phyloP scores from a whole-genome alignment of 306 rosid genomes.

The Vigna hirtella region DNA sequence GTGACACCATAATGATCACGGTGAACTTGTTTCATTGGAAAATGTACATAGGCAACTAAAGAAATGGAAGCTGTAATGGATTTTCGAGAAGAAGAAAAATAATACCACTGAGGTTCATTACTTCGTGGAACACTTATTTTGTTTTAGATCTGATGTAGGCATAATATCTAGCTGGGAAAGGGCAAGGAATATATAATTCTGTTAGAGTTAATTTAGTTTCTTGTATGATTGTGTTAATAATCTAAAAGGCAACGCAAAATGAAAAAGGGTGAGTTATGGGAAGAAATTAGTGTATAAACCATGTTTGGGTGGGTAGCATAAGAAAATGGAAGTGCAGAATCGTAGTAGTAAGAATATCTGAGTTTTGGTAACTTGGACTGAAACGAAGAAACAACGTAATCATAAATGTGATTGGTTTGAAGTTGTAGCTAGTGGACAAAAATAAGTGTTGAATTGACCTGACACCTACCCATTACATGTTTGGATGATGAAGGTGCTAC shows the following conservation, averaged over 20 bases:
- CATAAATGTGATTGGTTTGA: conserved; percentile 20
- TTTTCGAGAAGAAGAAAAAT: neutral
- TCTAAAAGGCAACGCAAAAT: neutral
- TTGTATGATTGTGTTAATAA: neutral
- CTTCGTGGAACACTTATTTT: neutral
- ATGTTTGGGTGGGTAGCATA: neutral
- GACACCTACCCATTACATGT: conserved; percentile 2
- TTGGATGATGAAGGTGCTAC: conserved; percentile 12
- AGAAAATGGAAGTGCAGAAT: conserved; percentile 13
- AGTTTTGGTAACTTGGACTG: neutral
- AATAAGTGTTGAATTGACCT: conserved; percentile 10
- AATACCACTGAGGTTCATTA: neutral
- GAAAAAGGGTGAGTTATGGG: neutral
- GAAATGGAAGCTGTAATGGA: neutral
- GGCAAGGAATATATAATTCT: neutral
- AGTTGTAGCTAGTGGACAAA: conserved; percentile 15
- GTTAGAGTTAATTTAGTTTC: too few species aligned
- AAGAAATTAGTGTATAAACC: neutral
- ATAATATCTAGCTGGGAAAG: neutral
- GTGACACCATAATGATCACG: neutral
- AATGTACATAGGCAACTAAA: neutral
- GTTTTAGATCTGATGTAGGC: conserved; percentile 11
- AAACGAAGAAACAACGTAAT: conserved; percentile 15
- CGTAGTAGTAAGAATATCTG: neutral
- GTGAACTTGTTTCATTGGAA: neutral